These are phyloP conservation scores for Ajuga reptans DNA, from an alignment of 305 asterid genomes.

Conservation along the genomic window DNA sequence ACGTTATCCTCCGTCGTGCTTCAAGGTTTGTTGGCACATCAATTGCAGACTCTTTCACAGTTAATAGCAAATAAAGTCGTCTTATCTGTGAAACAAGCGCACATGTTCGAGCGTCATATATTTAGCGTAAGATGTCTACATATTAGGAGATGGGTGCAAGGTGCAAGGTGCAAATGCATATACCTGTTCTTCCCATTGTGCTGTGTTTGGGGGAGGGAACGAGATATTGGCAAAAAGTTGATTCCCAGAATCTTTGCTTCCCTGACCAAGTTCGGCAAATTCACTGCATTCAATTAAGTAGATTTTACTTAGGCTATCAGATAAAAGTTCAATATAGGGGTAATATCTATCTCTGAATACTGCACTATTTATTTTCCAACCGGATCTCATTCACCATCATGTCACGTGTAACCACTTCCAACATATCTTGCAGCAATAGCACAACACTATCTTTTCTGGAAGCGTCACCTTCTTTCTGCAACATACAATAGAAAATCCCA, in stretches of 20 bases:
- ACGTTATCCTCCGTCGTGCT: slow-evolving; percentile 74
- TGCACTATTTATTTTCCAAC: slow-evolving; percentile 41
- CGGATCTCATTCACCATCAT: slow-evolving; percentile 76
- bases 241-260: slow-evolving; percentile 68
- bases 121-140: neutral
- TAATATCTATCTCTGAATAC: slow-evolving; percentile 6
- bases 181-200: slow-evolving; percentile 93
- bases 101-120: slow-evolving; percentile 4
- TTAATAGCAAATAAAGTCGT: slow-evolving; percentile 71
- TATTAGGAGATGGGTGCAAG: neutral
- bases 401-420: slow-evolving; percentile 72
- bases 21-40: slow-evolving; percentile 86
- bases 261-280: slow-evolving; percentile 58
- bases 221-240: slow-evolving; percentile 65
- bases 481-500: slow-evolving; percentile 18
- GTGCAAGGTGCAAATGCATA: slow-evolving; percentile 15
- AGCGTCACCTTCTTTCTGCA: slow-evolving; percentile 66
- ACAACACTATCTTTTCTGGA: slow-evolving; percentile 60
- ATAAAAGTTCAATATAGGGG: neutral
- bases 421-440: slow-evolving; percentile 71
- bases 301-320: slow-evolving; percentile 17
- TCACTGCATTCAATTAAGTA: slow-evolving; percentile 42
- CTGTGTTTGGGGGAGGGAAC: slow-evolving; percentile 62
- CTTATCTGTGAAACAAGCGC: slow-evolving; percentile 44
- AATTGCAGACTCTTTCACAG: slow-evolving; percentile 72